Evolutionary conservation across 805 yeast genomes (phyloP), one percentile per base, ranked within the genome.

Genomic region (Grigorovia yakushimaensis): DNA sequence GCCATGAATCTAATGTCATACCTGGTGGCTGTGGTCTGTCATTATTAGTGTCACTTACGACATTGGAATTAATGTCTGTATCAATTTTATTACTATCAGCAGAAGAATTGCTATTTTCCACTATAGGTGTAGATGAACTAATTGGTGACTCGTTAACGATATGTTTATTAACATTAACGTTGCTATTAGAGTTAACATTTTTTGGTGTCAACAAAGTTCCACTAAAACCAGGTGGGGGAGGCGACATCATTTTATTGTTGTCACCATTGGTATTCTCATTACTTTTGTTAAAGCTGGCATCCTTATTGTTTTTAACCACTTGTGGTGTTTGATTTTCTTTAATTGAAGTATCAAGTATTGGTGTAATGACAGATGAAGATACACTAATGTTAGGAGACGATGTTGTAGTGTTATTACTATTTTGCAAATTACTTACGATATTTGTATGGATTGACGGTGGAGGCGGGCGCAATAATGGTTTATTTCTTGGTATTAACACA

Each of bases 141-240:
- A 37, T 20, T 8, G 39, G 27, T 13, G 23, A 15, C 15, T 33
- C 27, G n/a, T n/a, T n/a, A n/a, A n/a, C n/a, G 22, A 15, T 4
- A 22, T 27, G 37, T 33, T 33, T 7, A 3, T 33, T 13, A 11
- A 33, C 13, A n/a, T 33, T 33, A 11, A 33, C 18, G 7, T 15
- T 33, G 17, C 37, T 33, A 7, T 11, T 33, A 11, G 37, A 33
- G 37, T 47, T 48, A 18, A 41, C 37, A 36, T 61, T 64, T 50
- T 54, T 67, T 22, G 72, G 72, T 4, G 64, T 62, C 41, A 70
- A 49, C 7, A 69, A 51, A 3, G 58, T 36, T 21, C 60, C 67
- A 30, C 61, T 57, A 41, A 62, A 67, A 0, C 73, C 72, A 7
- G 73, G 73, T 24, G 73, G 73, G 5, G 73, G 73, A 5, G 67